Evolutionary conservation across 1,284 basidiomycete species (phyloP), one percentile per base, ranked within the genome.

Genomic region (Apiotrichum mycotoxinovorans): DNA sequence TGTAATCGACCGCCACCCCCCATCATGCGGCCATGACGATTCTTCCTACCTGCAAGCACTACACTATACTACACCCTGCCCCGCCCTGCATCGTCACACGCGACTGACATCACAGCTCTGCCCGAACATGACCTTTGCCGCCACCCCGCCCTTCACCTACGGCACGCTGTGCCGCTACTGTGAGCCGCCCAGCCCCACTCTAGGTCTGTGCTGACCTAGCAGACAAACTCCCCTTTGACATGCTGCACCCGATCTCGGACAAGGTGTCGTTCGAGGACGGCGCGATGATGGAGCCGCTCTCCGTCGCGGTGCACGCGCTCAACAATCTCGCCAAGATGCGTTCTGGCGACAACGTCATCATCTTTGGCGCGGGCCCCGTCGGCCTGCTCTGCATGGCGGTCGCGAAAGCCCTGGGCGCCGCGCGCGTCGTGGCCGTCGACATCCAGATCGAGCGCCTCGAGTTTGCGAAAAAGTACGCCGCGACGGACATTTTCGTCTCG

Each of bases 221-320:
- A 62, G 65, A 66, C 58, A 63, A 63, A 35, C 68, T 72, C 15
- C 71, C 71, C 26, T 64, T 65, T 40, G 68, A 75, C 48, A 56
- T 72, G 23, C 63, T 68, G 50, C 73, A 74, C 66, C 61, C 61
- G 10, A 63, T 77, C 11, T 72, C 73, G 5, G 76, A 79, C 57
- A 59, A 63, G 51, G 76, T 79, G 62, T 66, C 73, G n/a, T 62
- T 79, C 50, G 79, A 81, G 58, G 77, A 80, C 57, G 80, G 75
- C 18, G 75, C 74, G 5, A 75, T 82, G 87, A 92, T 97, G 80
- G 94, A 98, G 77, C 95, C 95, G 8, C 84, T 97, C 41, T 84
- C 91, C 12, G 95, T 98, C 44, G 95, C 85, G 17, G 84, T 97
- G 17, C 93, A 97, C 77, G 87, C 90, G 1, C 87, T 96, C 43